Evolutionary conservation across 345 rosid species (phyloP).

Genomic region (Psidium guajava): DNA sequence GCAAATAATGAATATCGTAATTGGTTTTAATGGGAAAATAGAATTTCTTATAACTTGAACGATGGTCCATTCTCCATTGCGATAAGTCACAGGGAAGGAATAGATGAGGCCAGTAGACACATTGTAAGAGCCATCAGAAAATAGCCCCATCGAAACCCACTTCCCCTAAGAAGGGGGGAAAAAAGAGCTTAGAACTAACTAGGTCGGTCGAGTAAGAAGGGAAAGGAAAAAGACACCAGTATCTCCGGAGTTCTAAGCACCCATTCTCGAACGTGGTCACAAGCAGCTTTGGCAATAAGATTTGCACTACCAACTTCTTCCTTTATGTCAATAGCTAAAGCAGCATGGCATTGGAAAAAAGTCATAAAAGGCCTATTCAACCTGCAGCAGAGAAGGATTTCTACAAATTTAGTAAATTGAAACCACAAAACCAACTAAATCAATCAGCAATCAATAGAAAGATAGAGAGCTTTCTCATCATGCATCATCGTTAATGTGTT

Average conservation of each 20-base stretch:
- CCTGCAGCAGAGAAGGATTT: conserved; percentile 20
- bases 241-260: conserved; percentile 98
- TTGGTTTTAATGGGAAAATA: no score
- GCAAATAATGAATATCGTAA: no score
- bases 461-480: conserved; percentile 30
- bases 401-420: not conserved
- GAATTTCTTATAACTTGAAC: no score
- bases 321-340: conserved; percentile 57
- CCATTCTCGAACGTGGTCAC: conserved; percentile 97
- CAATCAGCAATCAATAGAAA: not conserved
- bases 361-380: conserved; percentile 67
- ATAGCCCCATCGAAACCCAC: conserved; percentile 96
- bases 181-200: no score
- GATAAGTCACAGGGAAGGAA: conserved; percentile 87
- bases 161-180: conserved; percentile 42
- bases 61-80: conserved; percentile 34
- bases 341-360: conserved; percentile 49
- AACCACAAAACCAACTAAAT: not conserved
- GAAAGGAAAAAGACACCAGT: not conserved
- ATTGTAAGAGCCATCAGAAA: conserved; percentile 89
- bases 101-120: conserved; percentile 88
- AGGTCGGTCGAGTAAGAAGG: no score
- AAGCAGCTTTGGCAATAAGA: conserved; percentile 94
- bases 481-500: conserved; percentile 69
- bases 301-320: conserved; percentile 70